Conservation (phyloP, 2,329 filamentous ascomycete species). For the Zasmidium citrigriseum region DNA sequence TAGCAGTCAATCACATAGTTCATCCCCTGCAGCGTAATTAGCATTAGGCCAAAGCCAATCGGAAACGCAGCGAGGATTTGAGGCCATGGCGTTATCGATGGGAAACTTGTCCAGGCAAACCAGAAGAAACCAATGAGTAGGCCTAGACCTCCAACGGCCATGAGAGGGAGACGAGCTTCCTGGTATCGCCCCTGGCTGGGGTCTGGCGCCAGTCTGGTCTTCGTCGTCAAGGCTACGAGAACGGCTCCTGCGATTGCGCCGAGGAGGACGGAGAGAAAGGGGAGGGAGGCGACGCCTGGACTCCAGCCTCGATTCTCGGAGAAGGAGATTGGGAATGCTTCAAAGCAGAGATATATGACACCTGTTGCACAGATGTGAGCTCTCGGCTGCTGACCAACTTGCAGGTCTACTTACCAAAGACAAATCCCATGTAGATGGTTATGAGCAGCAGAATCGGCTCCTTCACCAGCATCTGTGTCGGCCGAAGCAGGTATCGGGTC, state of each 20-base stretch:
- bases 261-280: slow-evolving; percentile 70
- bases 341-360: slow-evolving; percentile 34
- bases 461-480: slow-evolving; percentile 45
- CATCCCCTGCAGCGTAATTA: slow-evolving; percentile 28
- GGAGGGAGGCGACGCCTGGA: slow-evolving; percentile 73
- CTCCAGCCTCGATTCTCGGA: slow-evolving; percentile 70
- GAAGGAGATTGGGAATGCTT: slow-evolving; percentile 52
- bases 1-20: slow-evolving; percentile 64
- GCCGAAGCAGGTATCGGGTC: slow-evolving; percentile 44
- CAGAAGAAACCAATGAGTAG: slow-evolving; percentile 39
- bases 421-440: slow-evolving; percentile 31
- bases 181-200: slow-evolving; percentile 42
- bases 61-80: slow-evolving; percentile 36
- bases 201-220: slow-evolving; percentile 43
- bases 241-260: slow-evolving; percentile 65
- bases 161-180: slow-evolving; percentile 46
- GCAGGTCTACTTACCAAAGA: slow-evolving; percentile 30
- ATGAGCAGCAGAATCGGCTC: slow-evolving; percentile 50
- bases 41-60: slow-evolving; percentile 29
- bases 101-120: slow-evolving; percentile 40
- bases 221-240: slow-evolving; percentile 35
- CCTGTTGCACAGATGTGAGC: slow-evolving; percentile 29
- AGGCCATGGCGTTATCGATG: slow-evolving; percentile 51
- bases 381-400: neutral
- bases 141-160: slow-evolving; percentile 37